Percentiles rank a stretch among this genome's conserved stretches.
These are phyloP conservation scores for Bertia moriformis DNA, from an alignment of 2,329 filamentous ascomycete genomes.

Conservation along the genomic window DNA sequence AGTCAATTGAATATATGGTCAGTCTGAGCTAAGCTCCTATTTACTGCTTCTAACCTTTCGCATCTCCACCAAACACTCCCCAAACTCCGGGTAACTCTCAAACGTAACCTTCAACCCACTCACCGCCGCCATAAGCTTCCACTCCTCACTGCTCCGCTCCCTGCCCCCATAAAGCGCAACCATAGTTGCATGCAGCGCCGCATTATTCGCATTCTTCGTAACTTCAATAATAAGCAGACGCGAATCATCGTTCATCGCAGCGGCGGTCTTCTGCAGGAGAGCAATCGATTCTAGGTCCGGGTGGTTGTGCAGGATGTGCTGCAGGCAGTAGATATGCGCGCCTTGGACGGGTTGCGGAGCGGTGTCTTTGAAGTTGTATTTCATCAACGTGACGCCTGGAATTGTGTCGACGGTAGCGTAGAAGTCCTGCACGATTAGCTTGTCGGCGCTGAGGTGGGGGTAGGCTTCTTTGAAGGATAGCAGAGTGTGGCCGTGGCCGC, in stretches of 20 bases:
- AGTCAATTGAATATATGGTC: too few relatives aligned
- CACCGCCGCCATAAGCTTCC: slow-evolving; percentile 15
- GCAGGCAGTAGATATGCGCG: slow-evolving; percentile 15
- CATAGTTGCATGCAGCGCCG: slow-evolving; percentile 19
- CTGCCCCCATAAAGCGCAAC: slow-evolving; percentile 17
- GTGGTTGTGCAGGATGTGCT: slow-evolving; percentile 19
- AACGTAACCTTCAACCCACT: slow-evolving; percentile 17
- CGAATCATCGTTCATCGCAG: slow-evolving; percentile 16
- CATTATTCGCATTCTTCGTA: slow-evolving; percentile 17
- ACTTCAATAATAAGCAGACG: slow-evolving; percentile 18
- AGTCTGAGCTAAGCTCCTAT: too few relatives aligned
- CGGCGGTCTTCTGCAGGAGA: slow-evolving; percentile 17
- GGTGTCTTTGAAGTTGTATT: slow-evolving; percentile 18
- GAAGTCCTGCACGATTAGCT: slow-evolving; percentile 19
- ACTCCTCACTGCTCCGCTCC: slow-evolving; percentile 16
- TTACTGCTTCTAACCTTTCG: slow-evolving; percentile 5
- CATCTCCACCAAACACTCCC: slow-evolving; percentile 20
- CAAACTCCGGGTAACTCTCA: slow-evolving; percentile 14
- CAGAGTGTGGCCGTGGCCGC: slow-evolving; percentile 18
- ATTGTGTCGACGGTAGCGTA: slow-evolving; percentile 10
- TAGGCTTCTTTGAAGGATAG: slow-evolving; percentile 17
- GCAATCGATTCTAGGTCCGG: slow-evolving; percentile 17
- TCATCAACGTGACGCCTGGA: slow-evolving; percentile 12
- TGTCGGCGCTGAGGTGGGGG: slow-evolving; percentile 10
- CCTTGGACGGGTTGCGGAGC: slow-evolving; percentile 14